Evolutionary conservation across 139 green algal species (phyloP).

Genomic region (Coccomyxa sp.): DNA sequence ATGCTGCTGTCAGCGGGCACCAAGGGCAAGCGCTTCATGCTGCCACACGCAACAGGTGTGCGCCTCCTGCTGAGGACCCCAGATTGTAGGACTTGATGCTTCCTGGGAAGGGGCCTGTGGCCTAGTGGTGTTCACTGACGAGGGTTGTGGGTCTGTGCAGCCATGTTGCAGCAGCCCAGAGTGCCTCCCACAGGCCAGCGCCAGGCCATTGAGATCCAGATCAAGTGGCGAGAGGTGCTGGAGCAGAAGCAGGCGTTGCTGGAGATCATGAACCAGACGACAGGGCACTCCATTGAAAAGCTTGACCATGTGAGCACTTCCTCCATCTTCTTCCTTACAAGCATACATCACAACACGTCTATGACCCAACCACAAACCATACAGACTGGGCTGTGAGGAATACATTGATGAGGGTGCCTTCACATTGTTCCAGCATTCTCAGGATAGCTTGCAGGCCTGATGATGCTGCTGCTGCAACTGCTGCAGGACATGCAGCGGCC

Average conservation of each 20-base stretch:
- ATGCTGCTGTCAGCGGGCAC: conserved; percentile 77
- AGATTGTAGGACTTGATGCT: neutral
- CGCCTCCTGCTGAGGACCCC: neutral
- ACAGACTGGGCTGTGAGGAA: neutral
- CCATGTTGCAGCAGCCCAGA: conserved; percentile 98
- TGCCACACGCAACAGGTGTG: conserved; percentile 71
- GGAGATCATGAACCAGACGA: conserved; percentile 77
- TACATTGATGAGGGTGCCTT: neutral
- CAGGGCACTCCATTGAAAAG: conserved; percentile 85
- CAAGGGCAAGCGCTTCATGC: conserved; percentile 84
- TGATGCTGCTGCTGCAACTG: neutral
- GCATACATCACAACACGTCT: neutral
- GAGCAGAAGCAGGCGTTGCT: conserved; percentile 85
- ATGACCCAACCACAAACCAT: neutral
- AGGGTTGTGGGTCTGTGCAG: conserved; percentile 40
- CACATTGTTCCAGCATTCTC: neutral
- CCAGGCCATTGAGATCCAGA: conserved; percentile 92
- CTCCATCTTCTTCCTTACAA: too few species aligned
- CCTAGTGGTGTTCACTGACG: too few species aligned
- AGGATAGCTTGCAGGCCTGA: neutral
- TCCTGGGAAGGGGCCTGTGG: too few species aligned
- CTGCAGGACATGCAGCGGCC: conserved; percentile 88
- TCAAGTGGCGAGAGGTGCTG: conserved; percentile 92
- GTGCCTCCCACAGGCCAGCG: conserved; percentile 89
- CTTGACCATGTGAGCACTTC: conserved; percentile 64